Evolutionary conservation across 1,284 basidiomycete species (phyloP).

Genomic region (Puccinia polysora): DNA sequence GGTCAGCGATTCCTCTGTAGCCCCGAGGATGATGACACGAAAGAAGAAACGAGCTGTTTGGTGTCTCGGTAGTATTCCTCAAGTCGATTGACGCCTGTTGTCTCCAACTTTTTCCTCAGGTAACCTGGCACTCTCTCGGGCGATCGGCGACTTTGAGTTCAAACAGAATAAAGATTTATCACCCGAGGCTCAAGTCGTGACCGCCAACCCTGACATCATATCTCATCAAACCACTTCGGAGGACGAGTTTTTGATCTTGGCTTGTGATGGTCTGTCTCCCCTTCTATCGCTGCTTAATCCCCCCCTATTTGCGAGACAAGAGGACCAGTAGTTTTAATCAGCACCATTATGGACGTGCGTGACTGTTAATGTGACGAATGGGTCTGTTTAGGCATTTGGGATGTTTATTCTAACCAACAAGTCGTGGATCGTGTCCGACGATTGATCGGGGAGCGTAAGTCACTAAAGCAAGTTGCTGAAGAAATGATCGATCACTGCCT

Average conservation of each 20-base stretch:
- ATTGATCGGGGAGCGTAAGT: slow-evolving; percentile 73
- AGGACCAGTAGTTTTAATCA: neutral
- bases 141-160: slow-evolving; percentile 97
- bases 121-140: slow-evolving; percentile 89
- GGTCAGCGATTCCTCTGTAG: slow-evolving; percentile 63
- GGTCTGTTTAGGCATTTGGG: slow-evolving; percentile 93
- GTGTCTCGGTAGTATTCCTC: too few relatives aligned
- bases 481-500: slow-evolving; percentile 88
- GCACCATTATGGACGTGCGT: too few relatives aligned
- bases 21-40: too few relatives aligned
- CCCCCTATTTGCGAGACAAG: too few relatives aligned
- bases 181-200: slow-evolving; percentile 91
- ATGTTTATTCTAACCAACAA: slow-evolving; percentile 88
- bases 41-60: too few relatives aligned
- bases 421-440: slow-evolving; percentile 84
- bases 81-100: neutral
- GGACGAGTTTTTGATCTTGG: slow-evolving; percentile 92
- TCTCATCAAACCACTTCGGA: slow-evolving; percentile 74
- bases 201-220: slow-evolving; percentile 85
- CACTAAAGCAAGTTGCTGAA: slow-evolving; percentile 76
- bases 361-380: too few relatives aligned
- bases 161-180: slow-evolving; percentile 81
- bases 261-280: slow-evolving; percentile 76
- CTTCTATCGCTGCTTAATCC: neutral
- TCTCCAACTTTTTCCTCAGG: slow-evolving; percentile 58